Conservation (phyloP, 441 rosid species). For the Gossypium laxum region DNA sequence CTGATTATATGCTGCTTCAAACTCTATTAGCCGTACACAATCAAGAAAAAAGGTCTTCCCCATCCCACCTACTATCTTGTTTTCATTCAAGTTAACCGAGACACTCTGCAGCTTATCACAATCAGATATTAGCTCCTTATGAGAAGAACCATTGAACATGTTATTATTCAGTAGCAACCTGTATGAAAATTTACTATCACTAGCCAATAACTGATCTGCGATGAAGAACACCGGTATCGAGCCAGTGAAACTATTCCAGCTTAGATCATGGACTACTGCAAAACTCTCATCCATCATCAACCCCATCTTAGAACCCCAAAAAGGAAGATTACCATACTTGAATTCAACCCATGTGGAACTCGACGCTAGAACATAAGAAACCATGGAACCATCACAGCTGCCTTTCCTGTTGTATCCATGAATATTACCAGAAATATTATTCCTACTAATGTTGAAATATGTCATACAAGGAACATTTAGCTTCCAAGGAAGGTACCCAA, state of each 20-base stretch:
- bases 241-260: slow-evolving; percentile 45
- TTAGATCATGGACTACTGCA: slow-evolving; percentile 44
- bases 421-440: slow-evolving; percentile 37
- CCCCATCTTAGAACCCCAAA: slow-evolving; percentile 29
- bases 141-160: slow-evolving; percentile 37
- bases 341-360: slow-evolving; percentile 22
- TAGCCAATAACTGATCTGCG: slow-evolving; percentile 28
- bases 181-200: slow-evolving; percentile 24
- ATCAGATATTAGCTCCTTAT: slow-evolving; percentile 25
- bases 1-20: slow-evolving; percentile 48
- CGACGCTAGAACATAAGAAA: slow-evolving; percentile 17
- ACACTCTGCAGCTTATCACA: slow-evolving; percentile 34
- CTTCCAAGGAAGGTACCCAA: slow-evolving; percentile 35
- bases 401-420: slow-evolving; percentile 31
- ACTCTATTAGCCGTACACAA: slow-evolving; percentile 29
- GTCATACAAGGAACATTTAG: slow-evolving; percentile 52
- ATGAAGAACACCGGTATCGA: slow-evolving; percentile 36
- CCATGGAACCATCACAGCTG: slow-evolving; percentile 22
- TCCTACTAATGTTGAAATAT: slow-evolving; percentile 47
- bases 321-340: slow-evolving; percentile 26
- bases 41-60: slow-evolving; percentile 20
- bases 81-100: slow-evolving; percentile 46
- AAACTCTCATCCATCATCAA: slow-evolving; percentile 9
- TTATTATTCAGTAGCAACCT: slow-evolving; percentile 43
- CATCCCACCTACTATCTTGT: slow-evolving; percentile 33